Conservation (phyloP, 371 early-diverging fungal species). For the Haplosporangium sp. region DNA sequence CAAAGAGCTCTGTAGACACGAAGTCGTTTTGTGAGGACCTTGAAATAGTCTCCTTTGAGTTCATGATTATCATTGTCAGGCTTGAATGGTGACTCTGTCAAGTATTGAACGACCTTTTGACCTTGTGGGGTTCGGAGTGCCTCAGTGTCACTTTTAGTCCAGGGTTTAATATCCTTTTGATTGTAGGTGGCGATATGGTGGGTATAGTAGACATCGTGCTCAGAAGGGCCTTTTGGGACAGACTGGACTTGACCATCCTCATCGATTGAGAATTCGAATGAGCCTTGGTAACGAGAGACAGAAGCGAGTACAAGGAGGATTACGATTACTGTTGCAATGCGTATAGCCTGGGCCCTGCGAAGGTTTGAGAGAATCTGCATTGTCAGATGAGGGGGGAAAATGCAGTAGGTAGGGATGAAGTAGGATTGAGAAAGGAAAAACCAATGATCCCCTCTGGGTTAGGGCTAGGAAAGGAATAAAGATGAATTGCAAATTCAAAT, state of each 20-base stretch:
- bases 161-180: slow-evolving; percentile 31
- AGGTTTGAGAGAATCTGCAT: slow-evolving; percentile 25
- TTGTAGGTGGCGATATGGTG: slow-evolving; percentile 51
- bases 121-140: slow-evolving; percentile 34
- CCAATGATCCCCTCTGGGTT: too few relatives aligned
- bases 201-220: slow-evolving; percentile 28
- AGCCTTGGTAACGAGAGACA: slow-evolving; percentile 49
- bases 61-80: neutral
- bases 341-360: slow-evolving; percentile 35
- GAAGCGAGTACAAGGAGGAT: slow-evolving; percentile 46
- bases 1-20: slow-evolving; percentile 41
- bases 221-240: slow-evolving; percentile 1
- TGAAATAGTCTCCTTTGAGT: slow-evolving; percentile 35
- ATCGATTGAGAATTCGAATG: slow-evolving; percentile 42
- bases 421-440: too few relatives aligned
- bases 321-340: slow-evolving; percentile 20
- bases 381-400: neutral
- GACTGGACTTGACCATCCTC: slow-evolving; percentile 49
- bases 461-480: neutral
- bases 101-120: slow-evolving; percentile 23
- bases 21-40: slow-evolving; percentile 37
- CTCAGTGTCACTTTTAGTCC: slow-evolving; percentile 34
- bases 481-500: too few relatives aligned
- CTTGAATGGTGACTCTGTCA: slow-evolving; percentile 30
- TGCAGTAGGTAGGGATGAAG: neutral